Conservation (phyloP, 306 rosid genomes). For the Cucurbita pepo region DNA sequence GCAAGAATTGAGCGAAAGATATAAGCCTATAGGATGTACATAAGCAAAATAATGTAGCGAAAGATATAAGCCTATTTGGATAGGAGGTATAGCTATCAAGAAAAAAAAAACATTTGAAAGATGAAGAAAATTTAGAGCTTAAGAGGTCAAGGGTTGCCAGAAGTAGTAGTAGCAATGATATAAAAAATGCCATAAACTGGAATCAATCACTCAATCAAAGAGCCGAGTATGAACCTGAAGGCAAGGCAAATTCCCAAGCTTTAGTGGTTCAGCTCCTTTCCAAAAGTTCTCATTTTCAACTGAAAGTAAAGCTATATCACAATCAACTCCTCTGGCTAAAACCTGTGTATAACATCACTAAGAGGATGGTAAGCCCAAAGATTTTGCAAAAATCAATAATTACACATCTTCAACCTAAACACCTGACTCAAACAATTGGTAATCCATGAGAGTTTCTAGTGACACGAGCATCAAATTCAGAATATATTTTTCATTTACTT, state of each 20-base stretch:
- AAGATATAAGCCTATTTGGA: not conserved
- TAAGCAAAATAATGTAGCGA: not conserved
- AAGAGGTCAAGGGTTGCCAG: not conserved
- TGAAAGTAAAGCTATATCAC: slow-evolving; percentile 94
- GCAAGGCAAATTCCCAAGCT: slow-evolving; percentile 71
- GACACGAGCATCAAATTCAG: not conserved
- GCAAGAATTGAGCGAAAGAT: not conserved
- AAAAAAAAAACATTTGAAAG: not conserved
- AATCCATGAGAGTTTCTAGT: not conserved
- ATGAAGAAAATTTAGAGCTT: not conserved
- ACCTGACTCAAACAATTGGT: not conserved
- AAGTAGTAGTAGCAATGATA: not conserved
- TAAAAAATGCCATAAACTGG: not conserved
- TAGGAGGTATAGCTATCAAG: not conserved
- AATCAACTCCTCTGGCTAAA: slow-evolving; percentile 82
- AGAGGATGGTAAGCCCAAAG: slow-evolving; percentile 17
- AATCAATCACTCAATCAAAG: not conserved
- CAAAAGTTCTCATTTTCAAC: slow-evolving; percentile 88
- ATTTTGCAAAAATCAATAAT: not conserved
- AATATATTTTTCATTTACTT: not conserved
- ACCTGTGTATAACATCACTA: slow-evolving; percentile 51
- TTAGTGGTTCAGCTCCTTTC: slow-evolving; percentile 78
- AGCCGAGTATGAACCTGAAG: slow-evolving; percentile 60
- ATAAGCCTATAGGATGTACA: slow-evolving; percentile 6
- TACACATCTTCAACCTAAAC: not conserved